Evolutionary conservation across 176 grass and related monocot genomes (phyloP).

Genomic region (Poa annua): DNA sequence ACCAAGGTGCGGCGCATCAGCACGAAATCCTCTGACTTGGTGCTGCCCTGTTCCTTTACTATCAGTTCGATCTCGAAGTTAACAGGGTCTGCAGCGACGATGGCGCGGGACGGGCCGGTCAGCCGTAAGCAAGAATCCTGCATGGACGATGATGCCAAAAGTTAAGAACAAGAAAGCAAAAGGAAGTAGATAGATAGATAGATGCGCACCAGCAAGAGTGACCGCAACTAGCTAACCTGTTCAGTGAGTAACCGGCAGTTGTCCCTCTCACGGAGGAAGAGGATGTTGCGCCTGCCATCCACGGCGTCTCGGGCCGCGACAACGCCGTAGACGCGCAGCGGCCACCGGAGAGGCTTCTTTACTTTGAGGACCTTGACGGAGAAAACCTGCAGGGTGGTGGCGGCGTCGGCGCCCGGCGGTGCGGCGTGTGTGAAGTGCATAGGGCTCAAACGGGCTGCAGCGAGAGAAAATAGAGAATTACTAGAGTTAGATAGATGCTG

Average conservation of each 20-base stretch:
- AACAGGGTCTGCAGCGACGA: not conserved
- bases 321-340: not conserved
- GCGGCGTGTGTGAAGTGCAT: not conserved
- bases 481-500: too few species aligned
- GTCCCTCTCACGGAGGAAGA: not conserved
- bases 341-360: not conserved
- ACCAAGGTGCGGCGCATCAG: not conserved
- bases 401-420: not conserved
- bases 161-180: not conserved
- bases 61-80: not conserved
- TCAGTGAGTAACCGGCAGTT: not conserved
- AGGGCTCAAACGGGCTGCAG: not conserved
- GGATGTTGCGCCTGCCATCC: not conserved
- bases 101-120: not conserved
- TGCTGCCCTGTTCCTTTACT: not conserved
- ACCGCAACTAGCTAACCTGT: not conserved
- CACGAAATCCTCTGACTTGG: not conserved
- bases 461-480: not conserved
- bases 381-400: not conserved
- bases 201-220: not conserved
- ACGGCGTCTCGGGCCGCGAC: not conserved
- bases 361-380: not conserved
- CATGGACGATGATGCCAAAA: not conserved
- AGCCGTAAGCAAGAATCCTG: constrained; percentile 2
- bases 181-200: constrained; percentile 6